phyloP scores from a whole-genome alignment of 306 rosid genomes.

The Medicago arabica region DNA sequence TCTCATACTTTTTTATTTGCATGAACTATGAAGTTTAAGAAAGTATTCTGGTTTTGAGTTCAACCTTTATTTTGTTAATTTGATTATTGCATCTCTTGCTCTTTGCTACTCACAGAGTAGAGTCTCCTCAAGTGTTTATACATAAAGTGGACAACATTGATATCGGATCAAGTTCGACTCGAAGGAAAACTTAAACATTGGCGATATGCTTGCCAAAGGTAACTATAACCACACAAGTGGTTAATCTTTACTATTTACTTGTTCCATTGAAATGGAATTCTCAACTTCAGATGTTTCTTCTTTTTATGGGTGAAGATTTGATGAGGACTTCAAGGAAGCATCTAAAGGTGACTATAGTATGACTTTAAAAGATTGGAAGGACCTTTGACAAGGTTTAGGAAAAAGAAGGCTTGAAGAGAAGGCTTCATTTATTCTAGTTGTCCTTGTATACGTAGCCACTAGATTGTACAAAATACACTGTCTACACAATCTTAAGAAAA shows the following conservation, averaged over 20 bases:
- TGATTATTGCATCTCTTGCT: constrained; percentile 34
- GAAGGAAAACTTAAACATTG: constrained; percentile 42
- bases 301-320: background rate
- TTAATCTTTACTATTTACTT: background rate
- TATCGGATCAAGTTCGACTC: constrained; percentile 46
- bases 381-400: background rate
- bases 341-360: background rate
- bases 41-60: constrained; percentile 1
- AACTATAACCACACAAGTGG: constrained; percentile 10
- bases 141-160: constrained; percentile 50
- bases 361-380: background rate
- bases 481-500: too few relatives aligned
- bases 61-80: constrained; percentile 33
- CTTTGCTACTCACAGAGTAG: constrained; percentile 57
- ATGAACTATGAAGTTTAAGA: constrained; percentile 5
- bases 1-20: constrained; percentile 26
- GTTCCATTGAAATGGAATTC: constrained; percentile 1
- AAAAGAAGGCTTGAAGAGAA: background rate
- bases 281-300: background rate
- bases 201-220: constrained; percentile 45
- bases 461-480: too few relatives aligned
- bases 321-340: background rate
- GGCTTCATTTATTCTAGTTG: too few relatives aligned
- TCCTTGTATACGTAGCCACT: too few relatives aligned
- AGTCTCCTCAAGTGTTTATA: constrained; percentile 69